Evolutionary conservation across 805 yeast species (phyloP), one percentile per base, ranked within the genome.

Genomic region (Starmerella vaccinii): DNA sequence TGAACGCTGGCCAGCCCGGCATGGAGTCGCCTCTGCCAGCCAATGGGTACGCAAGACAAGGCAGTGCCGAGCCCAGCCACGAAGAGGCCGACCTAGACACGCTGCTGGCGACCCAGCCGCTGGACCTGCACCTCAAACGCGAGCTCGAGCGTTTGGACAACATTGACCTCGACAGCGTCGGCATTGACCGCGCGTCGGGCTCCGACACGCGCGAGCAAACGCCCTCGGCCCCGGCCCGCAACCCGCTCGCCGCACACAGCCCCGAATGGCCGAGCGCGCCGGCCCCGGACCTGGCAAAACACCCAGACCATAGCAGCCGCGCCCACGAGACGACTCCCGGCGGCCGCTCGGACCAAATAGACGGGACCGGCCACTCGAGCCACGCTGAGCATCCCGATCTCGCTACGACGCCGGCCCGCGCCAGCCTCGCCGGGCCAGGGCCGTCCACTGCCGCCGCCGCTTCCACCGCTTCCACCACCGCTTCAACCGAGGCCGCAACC

Each of bases 61-160:
- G 45, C 47, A 29, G 22, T 48, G 34, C 50, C 40, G 30, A 38
- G 23, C 38, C 32, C 39, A 12, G 35, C 21, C 18, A 16, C 47
- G n/a, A 39, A 43, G 45, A 41, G 8, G 33, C 33, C 6, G 57
- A 53, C 13, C 18, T 51, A 27, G 54, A 48, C 24, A 44, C 52
- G 4, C 22, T 48, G 21, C 54, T 53, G 13, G 44, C 45, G 33
- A 38, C 26, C 27, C 51, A 53, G 41, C 18, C 49, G 18, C 44
- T 53, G 4, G 56, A 51, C 22, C 45, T 53, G 26, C 51, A 53
- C 24, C 37, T 53, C 13, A 53, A 47, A 33, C 54, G 47, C 32
- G 54, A 53, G 46, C 51, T 53, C 50, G 52, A 48, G 34, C 48
- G 51, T 43, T 41, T 53, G 10, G 52, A 51, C 40, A 41, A 30